Base-by-base conservation (phyloP, 2,329 filamentous ascomycete species). In the Colletotrichum magnum region DNA sequence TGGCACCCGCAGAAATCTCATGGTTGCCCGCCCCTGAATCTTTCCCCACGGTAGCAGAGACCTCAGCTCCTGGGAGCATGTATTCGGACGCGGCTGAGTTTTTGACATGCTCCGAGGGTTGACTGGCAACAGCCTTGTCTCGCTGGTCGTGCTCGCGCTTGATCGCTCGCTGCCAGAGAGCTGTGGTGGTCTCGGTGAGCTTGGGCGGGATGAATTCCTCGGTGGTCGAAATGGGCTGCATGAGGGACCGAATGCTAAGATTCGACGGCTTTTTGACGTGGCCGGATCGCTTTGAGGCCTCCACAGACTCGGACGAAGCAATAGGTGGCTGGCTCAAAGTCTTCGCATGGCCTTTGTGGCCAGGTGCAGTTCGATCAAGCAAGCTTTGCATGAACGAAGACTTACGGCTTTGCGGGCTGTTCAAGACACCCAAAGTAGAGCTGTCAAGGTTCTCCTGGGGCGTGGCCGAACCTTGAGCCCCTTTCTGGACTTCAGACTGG, bases 121-220 rank as follows among this genome's bases (percentile, higher is more conserved):
- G 67, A 16, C 59, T 64, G 1, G 70, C 69, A 18, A 68, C 39
- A 7, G 26, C 39, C 6, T 54, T 60, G 36, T 71, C 51, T 4
- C 70, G 64, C 12, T 39, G 56, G n/a, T 68, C 54, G 6, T 62
- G 73, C 58, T 77, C 76, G 7, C 73, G 71, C 63, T 72, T 65
- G 18, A 77, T 70, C 5, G 74, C 76, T 2, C 75, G 72, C 45
- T 77, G 72, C 77, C 75, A 77, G 13, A 78, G 26, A 24, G 71
- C 68, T 28, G 73, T 76, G n/a, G 75, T 71, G 45, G 72, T 76
- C 48, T 75, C 73, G 5, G 72, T 48, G 10, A 63, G 69, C 32
- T 63, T 64, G 9, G 74, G 63, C 13, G 66, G 69, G 45, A 26
- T 28, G 32, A 60, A 57, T 43, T 70, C 69, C 4, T 28, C 26